Percentiles rank a stretch among this genome's conserved stretches.
Evolutionary conservation across 805 yeast genomes (phyloP).

Genomic region (Candida pini): DNA sequence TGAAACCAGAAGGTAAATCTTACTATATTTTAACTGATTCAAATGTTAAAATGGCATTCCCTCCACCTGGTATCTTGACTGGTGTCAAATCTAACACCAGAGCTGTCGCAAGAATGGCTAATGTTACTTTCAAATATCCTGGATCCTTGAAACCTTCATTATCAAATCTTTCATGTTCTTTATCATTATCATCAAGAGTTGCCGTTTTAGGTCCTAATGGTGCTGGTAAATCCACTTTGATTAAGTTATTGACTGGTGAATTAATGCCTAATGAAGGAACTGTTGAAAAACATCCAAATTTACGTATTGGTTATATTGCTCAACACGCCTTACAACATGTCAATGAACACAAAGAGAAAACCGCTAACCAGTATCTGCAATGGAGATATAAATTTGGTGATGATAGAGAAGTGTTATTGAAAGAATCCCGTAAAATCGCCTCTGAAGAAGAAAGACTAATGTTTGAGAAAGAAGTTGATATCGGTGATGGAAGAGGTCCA

Average conservation of each 20-base stretch:
- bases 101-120: conserved; percentile 67
- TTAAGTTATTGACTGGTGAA: conserved; percentile 90
- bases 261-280: conserved; percentile 79
- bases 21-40: conserved; percentile 92
- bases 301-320: conserved; percentile 97
- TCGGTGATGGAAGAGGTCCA: conserved; percentile 78
- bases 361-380: conserved; percentile 95
- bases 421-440: conserved; percentile 85
- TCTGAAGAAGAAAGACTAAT: conserved; percentile 65
- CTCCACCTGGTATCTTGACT: conserved; percentile 95
- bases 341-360: conserved; percentile 93
- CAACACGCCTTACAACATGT: conserved; percentile 98
- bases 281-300: conserved; percentile 96
- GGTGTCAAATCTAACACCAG: conserved; percentile 95
- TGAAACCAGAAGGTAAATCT: conserved; percentile 93
- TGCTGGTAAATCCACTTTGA: conserved; percentile 96
- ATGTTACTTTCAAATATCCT: conserved; percentile 87
- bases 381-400: conserved; percentile 99
- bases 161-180: conserved; percentile 75
- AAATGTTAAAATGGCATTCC: conserved; percentile 94
- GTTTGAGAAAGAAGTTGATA: conserved; percentile 73
- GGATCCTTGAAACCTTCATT: conserved; percentile 84
- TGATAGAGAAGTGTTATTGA: conserved; percentile 91
- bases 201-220: conserved; percentile 98
- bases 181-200: conserved; percentile 92